Evolutionary conservation across 2,329 filamentous ascomycete genomes (phyloP).

Genomic region (Alternaria rosae): DNA sequence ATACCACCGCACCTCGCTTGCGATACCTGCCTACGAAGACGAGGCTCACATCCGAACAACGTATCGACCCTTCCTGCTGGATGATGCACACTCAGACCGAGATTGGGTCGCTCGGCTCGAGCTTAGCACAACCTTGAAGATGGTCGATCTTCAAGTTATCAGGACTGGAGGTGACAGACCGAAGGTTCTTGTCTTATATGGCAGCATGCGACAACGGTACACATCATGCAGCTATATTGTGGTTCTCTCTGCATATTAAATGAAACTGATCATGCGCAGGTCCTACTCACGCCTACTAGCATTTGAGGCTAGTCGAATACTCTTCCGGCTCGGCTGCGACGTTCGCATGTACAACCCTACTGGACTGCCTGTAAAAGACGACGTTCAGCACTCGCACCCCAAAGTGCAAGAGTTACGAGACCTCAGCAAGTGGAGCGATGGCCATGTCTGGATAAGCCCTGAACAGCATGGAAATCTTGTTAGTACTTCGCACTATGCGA

Average conservation of each 20-base stretch:
- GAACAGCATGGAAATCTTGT: conserved; percentile 72
- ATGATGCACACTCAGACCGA: conserved; percentile 41
- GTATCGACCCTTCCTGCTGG: conserved; percentile 66
- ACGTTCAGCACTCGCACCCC: conserved; percentile 62
- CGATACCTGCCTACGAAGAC: conserved; percentile 58
- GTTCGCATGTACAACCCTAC: conserved; percentile 68
- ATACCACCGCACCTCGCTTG: conserved; percentile 46
- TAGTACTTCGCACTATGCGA: conserved; percentile 17
- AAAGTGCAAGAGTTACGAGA: conserved; percentile 70
- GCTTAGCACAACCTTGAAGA: conserved; percentile 59
- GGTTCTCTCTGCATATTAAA: background rate
- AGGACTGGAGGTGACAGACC: conserved; percentile 51
- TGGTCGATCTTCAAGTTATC: conserved; percentile 59
- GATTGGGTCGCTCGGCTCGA: conserved; percentile 68
- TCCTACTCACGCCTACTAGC: conserved; percentile 69
- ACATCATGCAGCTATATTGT: background rate
- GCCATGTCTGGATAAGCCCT: conserved; percentile 70
- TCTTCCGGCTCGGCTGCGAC: conserved; percentile 70
- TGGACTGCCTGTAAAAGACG: conserved; percentile 69
- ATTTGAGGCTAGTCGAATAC: conserved; percentile 66
- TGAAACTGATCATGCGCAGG: conserved; percentile 38
- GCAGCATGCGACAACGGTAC: conserved; percentile 60
- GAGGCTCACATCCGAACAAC: conserved; percentile 54
- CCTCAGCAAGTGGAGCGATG: conserved; percentile 70
- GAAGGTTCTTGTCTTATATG: conserved; percentile 67